Evolutionary conservation across 805 yeast genomes (phyloP).

Genomic region (Lachancea kluyveri): DNA sequence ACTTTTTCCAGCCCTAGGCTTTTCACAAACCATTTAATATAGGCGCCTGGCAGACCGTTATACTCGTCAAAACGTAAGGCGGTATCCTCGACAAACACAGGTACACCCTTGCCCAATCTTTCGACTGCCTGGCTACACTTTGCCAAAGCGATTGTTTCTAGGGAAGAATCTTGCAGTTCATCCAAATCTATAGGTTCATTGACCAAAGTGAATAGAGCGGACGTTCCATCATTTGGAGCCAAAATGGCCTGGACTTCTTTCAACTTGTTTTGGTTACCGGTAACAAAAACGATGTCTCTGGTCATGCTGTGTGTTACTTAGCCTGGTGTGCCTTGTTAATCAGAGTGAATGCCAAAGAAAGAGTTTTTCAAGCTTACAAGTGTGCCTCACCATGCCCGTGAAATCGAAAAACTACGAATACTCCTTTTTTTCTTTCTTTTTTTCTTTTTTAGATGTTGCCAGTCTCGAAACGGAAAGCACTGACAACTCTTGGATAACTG

Average conservation of each 20-base stretch:
- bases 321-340: too few species aligned
- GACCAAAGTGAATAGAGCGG: slow-evolving; percentile 34
- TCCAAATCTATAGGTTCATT: slow-evolving; percentile 74
- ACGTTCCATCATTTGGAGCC: slow-evolving; percentile 33
- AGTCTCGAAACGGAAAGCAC: too few species aligned
- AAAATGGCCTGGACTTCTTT: slow-evolving; percentile 78
- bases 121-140: slow-evolving; percentile 73
- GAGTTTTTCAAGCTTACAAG: too few species aligned
- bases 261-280: slow-evolving; percentile 86
- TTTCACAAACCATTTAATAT: slow-evolving; percentile 85
- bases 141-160: slow-evolving; percentile 72
- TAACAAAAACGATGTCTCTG: slow-evolving; percentile 61
- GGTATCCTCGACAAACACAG: slow-evolving; percentile 94
- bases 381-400: too few species aligned
- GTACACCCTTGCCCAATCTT: slow-evolving; percentile 46
- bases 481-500: too few species aligned
- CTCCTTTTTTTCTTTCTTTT: too few species aligned
- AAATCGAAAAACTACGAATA: too few species aligned
- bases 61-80: slow-evolving; percentile 79
- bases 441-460: too few species aligned
- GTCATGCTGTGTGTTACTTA: too few species aligned
- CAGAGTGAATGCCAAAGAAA: too few species aligned
- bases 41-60: slow-evolving; percentile 90
- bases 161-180: slow-evolving; percentile 82
- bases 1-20: slow-evolving; percentile 71